A percentile compares a stretch with the other conserved stretches of the same genome.
phyloP scores from a whole-genome alignment of 2,329 filamentous ascomycete genomes.

The Phialocephala subalpina region DNA sequence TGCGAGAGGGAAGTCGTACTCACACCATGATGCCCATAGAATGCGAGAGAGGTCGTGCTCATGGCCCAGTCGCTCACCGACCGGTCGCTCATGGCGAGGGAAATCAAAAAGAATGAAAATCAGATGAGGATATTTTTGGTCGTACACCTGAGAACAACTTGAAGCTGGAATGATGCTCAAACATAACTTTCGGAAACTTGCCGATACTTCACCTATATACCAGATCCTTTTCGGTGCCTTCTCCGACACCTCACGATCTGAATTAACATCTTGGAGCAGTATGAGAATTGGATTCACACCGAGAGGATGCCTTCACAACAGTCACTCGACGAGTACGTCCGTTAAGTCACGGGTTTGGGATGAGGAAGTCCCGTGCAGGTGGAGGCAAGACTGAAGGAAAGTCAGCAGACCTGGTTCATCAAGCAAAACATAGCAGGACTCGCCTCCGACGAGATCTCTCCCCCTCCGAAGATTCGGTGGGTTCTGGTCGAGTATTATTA shows the following conservation, averaged over 20 bases:
- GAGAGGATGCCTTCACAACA: neutral
- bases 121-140: constrained; percentile 8
- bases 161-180: neutral
- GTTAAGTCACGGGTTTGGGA: neutral
- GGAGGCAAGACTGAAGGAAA: neutral
- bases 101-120: constrained; percentile 3
- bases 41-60: constrained; percentile 8
- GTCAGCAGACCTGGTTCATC: neutral
- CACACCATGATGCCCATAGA: neutral
- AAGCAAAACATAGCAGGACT: neutral
- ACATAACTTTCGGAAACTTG: constrained; percentile 16
- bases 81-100: neutral
- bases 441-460: neutral
- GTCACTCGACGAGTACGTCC: neutral
- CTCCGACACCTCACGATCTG: neutral
- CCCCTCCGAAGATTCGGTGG: neutral
- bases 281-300: neutral
- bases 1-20: constrained; percentile 9
- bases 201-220: constrained; percentile 23
- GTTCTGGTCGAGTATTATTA: constrained; percentile 1
- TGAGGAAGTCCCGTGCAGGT: neutral
- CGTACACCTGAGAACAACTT: neutral
- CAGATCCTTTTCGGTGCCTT: constrained; percentile 12
- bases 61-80: neutral
- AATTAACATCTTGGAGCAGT: neutral